phyloP scores from a whole-genome alignment of 306 rosid species.

The Dalbergia cultrata region DNA sequence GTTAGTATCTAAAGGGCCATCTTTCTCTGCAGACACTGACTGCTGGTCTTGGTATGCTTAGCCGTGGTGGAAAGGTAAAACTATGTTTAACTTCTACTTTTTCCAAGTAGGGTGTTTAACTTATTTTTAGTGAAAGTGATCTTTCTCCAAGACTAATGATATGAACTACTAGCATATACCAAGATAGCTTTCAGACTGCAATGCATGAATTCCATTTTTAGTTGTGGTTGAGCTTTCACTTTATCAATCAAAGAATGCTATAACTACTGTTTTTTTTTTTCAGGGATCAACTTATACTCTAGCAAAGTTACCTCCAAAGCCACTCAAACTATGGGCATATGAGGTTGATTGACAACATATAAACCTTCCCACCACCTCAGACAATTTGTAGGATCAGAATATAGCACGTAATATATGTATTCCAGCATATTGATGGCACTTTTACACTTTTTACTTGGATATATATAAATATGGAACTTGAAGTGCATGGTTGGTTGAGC shows the following conservation, averaged over 20 bases:
- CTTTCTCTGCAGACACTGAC: conserved; percentile 79
- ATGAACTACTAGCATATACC: conserved; percentile 26
- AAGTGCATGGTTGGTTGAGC: too few species aligned
- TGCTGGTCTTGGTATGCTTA: conserved; percentile 79
- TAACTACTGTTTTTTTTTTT: conserved; percentile 29
- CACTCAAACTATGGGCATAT: conserved; percentile 92
- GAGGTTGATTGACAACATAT: conserved; percentile 67
- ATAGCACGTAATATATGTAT: too few species aligned
- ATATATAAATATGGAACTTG: too few species aligned
- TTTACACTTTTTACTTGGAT: too few species aligned
- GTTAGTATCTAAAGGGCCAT: conserved; percentile 10
- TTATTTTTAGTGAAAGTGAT: not conserved
- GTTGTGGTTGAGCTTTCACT: conserved; percentile 25
- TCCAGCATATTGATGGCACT: too few species aligned
- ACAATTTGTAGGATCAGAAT: too few species aligned
- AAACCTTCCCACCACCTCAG: conserved; percentile 7
- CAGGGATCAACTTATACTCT: conserved; percentile 85
- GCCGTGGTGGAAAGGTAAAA: conserved; percentile 79
- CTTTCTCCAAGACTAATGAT: not conserved
- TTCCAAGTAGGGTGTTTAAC: not conserved
- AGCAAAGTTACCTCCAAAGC: conserved; percentile 83
- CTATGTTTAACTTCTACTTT: conserved; percentile 6
- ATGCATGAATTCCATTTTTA: conserved; percentile 13
- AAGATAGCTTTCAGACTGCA: not conserved
- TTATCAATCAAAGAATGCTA: not conserved